Evolutionary conservation across 2,329 filamentous ascomycete genomes (phyloP).

Genomic region (Pseudogymnoascus sp.): DNA sequence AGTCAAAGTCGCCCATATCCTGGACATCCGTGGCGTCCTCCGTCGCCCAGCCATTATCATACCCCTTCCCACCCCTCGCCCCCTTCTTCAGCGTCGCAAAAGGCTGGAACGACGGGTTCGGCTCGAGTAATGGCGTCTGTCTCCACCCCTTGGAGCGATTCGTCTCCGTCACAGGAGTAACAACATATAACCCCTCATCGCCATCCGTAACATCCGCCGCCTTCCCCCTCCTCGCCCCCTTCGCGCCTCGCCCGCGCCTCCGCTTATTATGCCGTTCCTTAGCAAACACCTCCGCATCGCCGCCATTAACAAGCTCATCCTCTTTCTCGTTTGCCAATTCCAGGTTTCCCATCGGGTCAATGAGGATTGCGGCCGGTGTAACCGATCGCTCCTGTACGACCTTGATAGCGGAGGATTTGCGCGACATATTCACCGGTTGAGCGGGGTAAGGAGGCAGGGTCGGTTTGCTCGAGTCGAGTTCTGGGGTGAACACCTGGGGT

Average conservation of each 20-base stretch:
- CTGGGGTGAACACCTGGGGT: background rate
- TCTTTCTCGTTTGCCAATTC: conserved; percentile 27
- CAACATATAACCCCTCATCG: conserved; percentile 29
- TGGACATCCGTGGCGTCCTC: conserved; percentile 93
- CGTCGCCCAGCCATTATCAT: conserved; percentile 84
- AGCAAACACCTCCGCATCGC: conserved; percentile 22
- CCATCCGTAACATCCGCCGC: conserved; percentile 28
- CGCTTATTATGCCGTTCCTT: conserved; percentile 5
- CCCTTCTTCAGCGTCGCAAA: conserved; percentile 55
- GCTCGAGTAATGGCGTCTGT: conserved; percentile 59
- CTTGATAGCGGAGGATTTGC: conserved; percentile 1
- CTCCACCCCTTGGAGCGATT: conserved; percentile 58
- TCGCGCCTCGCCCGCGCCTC: background rate
- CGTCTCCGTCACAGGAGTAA: conserved; percentile 36
- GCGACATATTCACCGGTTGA: conserved; percentile 17
- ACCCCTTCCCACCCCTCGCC: conserved; percentile 36
- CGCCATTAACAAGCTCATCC: conserved; percentile 15
- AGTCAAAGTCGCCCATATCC: conserved; percentile 92
- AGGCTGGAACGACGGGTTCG: conserved; percentile 55
- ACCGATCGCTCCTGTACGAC: conserved; percentile 19
- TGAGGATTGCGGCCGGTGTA: conserved; percentile 33
- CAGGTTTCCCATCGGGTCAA: conserved; percentile 38
- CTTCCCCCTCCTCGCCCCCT: conserved; percentile 17
- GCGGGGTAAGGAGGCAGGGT: conserved; percentile 26
- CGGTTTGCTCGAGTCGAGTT: conserved; percentile 14